phyloP scores from a whole-genome alignment of 2,329 filamentous ascomycete species.

The Ascochyta pisi region DNA sequence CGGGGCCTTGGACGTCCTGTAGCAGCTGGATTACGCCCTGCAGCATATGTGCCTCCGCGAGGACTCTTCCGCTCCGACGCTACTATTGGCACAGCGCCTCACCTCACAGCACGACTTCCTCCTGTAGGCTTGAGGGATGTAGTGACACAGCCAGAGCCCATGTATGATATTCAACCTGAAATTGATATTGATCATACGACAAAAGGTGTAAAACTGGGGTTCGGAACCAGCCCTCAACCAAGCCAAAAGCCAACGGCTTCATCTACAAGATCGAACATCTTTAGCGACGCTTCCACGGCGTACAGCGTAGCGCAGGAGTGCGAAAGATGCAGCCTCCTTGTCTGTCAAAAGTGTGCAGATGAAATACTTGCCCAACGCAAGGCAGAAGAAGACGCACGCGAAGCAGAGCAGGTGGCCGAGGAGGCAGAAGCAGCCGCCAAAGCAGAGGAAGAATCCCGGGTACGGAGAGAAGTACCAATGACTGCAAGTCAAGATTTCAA shows the following conservation, averaged over 20 bases:
- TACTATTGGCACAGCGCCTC: constrained; percentile 8
- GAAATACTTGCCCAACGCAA: constrained; percentile 1
- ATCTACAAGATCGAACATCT: neutral
- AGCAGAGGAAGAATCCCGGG: neutral
- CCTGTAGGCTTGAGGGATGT: too few species aligned
- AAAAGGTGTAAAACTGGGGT: neutral
- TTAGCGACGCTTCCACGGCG: neutral
- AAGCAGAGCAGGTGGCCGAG: neutral
- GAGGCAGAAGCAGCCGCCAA: neutral
- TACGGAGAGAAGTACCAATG: neutral
- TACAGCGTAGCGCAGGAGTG: constrained; percentile 40
- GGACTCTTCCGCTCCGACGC: constrained; percentile 18
- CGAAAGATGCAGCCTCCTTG: constrained; percentile 25
- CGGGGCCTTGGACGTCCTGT: neutral
- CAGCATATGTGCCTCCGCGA: constrained; percentile 14
- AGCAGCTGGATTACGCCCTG: constrained; percentile 1
- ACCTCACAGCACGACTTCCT: neutral
- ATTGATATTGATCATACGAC: neutral
- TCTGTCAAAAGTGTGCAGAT: constrained; percentile 34
- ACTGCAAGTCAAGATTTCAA: neutral
- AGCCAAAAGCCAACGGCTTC: neutral
- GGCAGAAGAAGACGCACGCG: neutral
- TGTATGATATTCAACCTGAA: neutral
- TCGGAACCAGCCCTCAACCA: neutral
- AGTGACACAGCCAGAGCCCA: neutral